phyloP scores from a whole-genome alignment of 495 filamentous ascomycete genomes.

The Annulohypoxylon maeteangense region DNA sequence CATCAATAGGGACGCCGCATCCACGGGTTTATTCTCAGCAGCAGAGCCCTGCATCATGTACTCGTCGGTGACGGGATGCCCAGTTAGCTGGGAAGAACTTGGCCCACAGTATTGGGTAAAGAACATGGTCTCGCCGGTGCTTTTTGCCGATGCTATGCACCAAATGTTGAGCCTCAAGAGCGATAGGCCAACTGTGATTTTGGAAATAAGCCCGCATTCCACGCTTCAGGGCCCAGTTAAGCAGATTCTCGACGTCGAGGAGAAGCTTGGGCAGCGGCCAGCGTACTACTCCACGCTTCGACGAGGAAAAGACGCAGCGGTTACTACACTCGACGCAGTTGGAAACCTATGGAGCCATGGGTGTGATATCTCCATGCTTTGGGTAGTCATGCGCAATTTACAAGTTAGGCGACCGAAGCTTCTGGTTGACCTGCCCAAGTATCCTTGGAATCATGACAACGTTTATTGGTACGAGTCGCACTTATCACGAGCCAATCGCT shows the following conservation, averaged over 20 bases:
- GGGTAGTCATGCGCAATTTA: constrained; percentile 42
- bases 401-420: constrained; percentile 31
- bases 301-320: constrained; percentile 46
- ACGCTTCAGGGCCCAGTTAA: constrained; percentile 63
- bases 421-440: constrained; percentile 51
- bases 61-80: constrained; percentile 52
- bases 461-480: constrained; percentile 57
- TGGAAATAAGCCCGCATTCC: constrained; percentile 48
- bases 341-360: constrained; percentile 54
- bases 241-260: constrained; percentile 54
- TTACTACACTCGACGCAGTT: constrained; percentile 44
- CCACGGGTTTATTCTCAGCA: constrained; percentile 13
- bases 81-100: constrained; percentile 39
- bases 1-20: not conserved
- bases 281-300: constrained; percentile 42
- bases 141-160: constrained; percentile 51
- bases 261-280: constrained; percentile 29
- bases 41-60: constrained; percentile 44
- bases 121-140: constrained; percentile 56
- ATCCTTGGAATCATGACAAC: constrained; percentile 58
- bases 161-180: constrained; percentile 27
- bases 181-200: constrained; percentile 19
- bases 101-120: constrained; percentile 52
- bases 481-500: constrained; percentile 53
- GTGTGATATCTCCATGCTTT: constrained; percentile 50